Evolutionary conservation across 495 filamentous ascomycete genomes (phyloP).

Genomic region (Tuber brumale): DNA sequence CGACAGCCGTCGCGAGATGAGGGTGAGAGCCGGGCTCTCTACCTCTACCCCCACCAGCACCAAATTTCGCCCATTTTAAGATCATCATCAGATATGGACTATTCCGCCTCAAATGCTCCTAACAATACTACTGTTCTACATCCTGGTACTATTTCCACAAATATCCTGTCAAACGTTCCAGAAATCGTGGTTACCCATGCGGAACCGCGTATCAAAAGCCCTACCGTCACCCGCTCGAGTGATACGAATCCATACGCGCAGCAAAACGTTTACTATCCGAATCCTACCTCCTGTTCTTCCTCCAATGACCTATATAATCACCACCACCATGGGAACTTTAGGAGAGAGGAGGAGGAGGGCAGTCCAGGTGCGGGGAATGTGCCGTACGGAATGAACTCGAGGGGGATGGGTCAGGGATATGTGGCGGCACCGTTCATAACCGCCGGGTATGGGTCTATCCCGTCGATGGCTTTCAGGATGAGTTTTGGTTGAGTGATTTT

Average conservation of each 20-base stretch:
- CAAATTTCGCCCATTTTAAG: background rate
- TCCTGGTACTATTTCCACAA: background rate
- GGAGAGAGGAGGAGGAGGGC: background rate
- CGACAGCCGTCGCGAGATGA: background rate
- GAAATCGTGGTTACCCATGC: constrained; percentile 20
- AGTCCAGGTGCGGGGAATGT: background rate
- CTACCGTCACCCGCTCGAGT: background rate
- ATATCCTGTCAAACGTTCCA: constrained; percentile 1
- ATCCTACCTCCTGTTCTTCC: background rate
- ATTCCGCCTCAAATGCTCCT: background rate
- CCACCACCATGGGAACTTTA: background rate
- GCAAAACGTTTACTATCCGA: background rate
- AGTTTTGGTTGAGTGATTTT: background rate
- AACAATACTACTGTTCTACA: background rate
- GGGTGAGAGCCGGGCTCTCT: background rate
- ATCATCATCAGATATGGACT: background rate
- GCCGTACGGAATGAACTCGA: background rate
- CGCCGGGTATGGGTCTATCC: background rate
- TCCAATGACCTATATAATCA: background rate
- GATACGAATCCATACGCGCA: background rate
- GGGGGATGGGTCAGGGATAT: background rate
- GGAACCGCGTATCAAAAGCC: background rate
- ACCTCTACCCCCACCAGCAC: background rate
- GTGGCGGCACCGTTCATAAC: background rate
- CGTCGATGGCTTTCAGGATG: background rate